Percentiles rank a stretch among this genome's conserved stretches.
These are phyloP conservation scores for Stephania japonica DNA, from an alignment of 164 flowering plant genomes.

Conservation along the genomic window DNA sequence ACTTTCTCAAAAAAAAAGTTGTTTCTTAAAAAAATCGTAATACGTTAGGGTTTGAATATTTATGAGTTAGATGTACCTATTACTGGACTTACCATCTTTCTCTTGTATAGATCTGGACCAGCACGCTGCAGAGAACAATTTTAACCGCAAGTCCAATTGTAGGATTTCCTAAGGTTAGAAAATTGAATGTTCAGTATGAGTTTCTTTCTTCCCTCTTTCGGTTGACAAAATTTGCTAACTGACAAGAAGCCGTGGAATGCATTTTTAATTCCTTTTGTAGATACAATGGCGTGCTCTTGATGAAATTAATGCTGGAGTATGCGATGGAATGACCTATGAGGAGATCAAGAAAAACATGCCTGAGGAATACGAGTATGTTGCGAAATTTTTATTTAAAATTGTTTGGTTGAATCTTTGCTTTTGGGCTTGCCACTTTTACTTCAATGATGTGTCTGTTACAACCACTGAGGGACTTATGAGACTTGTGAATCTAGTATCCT, in stretches of 20 bases:
- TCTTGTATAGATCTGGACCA: slow-evolving; percentile 84
- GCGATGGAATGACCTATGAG: slow-evolving; percentile 99
- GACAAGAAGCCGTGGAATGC: neutral
- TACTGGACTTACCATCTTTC: neutral
- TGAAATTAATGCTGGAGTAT: slow-evolving; percentile 96
- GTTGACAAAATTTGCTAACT: neutral
- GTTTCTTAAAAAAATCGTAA: too few relatives aligned
- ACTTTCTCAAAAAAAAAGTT: too few relatives aligned
- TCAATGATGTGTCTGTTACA: too few relatives aligned
- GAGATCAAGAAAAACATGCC: slow-evolving; percentile 98
- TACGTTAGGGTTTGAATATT: too few relatives aligned
- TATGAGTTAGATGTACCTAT: neutral
- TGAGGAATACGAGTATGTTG: slow-evolving; percentile 88
- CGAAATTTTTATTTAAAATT: slow-evolving; percentile 1
- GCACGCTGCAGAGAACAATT: slow-evolving; percentile 92
- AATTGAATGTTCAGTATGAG: neutral
- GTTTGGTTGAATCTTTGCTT: neutral
- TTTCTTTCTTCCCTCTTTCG: slow-evolving; percentile 1
- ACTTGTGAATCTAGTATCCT: too few relatives aligned
- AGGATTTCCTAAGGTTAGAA: slow-evolving; percentile 94
- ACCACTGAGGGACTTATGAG: too few relatives aligned
- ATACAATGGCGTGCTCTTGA: slow-evolving; percentile 99
- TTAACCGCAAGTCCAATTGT: slow-evolving; percentile 83
- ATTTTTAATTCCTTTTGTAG: slow-evolving; percentile 27
- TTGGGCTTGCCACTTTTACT: too few relatives aligned